Conservation (phyloP, 495 filamentous ascomycete genomes). For the Tuber melanosporum region DNA sequence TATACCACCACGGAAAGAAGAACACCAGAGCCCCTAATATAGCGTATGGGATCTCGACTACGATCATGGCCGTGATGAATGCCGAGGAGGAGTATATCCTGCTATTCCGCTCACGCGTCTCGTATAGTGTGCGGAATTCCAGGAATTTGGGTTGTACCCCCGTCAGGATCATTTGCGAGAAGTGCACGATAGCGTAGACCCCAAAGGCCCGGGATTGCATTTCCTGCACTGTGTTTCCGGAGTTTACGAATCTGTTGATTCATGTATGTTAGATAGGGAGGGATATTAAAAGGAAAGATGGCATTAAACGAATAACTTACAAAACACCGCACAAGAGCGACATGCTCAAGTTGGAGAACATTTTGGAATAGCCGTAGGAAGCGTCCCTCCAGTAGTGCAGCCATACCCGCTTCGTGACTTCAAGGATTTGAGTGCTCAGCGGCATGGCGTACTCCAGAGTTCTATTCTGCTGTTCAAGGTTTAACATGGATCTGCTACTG, state of each 20-base stretch:
- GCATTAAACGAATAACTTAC: constrained; percentile 12
- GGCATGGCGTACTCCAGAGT: constrained; percentile 56
- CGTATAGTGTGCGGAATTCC: constrained; percentile 68
- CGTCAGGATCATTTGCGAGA: constrained; percentile 52
- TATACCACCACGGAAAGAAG: constrained; percentile 75
- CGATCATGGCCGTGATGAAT: constrained; percentile 72
- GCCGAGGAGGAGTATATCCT: constrained; percentile 78
- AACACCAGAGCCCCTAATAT: constrained; percentile 61
- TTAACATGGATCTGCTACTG: constrained; percentile 50
- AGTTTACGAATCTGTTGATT: constrained; percentile 29
- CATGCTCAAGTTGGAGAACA: constrained; percentile 63
- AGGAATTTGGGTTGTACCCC: constrained; percentile 71
- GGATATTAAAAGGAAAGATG: neutral
- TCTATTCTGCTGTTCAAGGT: constrained; percentile 40
- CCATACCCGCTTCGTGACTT: constrained; percentile 62
- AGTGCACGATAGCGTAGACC: constrained; percentile 36
- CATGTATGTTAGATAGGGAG: neutral
- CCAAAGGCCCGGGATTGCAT: constrained; percentile 41
- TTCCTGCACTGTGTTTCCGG: constrained; percentile 35
- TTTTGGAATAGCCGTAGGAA: constrained; percentile 68
- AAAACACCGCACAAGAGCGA: constrained; percentile 47
- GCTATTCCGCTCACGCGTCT: constrained; percentile 75
- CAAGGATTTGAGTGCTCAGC: constrained; percentile 52
- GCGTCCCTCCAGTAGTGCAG: constrained; percentile 63
- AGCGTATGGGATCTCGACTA: constrained; percentile 72